Evolutionary conservation across 208 protist species (phyloP), one percentile per base, ranked within the genome.

Genomic region (Crithidia sp.): DNA sequence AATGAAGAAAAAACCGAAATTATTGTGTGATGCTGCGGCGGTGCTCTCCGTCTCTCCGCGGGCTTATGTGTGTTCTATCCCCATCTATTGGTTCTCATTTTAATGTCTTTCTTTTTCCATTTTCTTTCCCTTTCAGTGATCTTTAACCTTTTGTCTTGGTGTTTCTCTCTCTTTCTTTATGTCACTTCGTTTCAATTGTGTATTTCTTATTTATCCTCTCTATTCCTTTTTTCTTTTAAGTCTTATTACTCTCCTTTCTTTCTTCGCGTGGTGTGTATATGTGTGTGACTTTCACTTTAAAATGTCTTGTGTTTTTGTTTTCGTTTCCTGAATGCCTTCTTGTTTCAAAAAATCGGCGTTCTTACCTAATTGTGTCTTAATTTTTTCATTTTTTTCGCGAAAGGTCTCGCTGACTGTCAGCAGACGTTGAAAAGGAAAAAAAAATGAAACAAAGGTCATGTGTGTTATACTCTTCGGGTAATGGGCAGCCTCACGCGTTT

Each of bases 41-140:
- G 45, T 49, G 45, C 45, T 49, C 45, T 13, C 45, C 9, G 45
- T 49, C 45, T 49, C 28, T 28, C 28, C 28, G 28, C 28, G 28
- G 28, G 28, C 28, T 28, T 28, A 41, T 28, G 37, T 61, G 54
- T 39, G 16, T 39, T 39, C 17, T 64, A 28, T 45, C 36, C 8
- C 40, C 14, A 13, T 45, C 55, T 55, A 40, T 65, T 65, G 36
- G 7, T 63, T 76, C 6, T 55, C 19, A 53, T 63, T 70, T 14
- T 57, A 19, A 17, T 64, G 12, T 64, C 9, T 76, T 63, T 39
- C 43, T 63, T 43, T 69, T 76, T 69, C 37, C 28, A 36, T 63
- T 62, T 76, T 67, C 16, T 17, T 28, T 17, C 16, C 6, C 19
- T 1, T 28, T 5, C 39, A 28, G 36, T 61, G 0, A 16, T 4